These are phyloP conservation scores for Cephalotrichum gorgonifer DNA, from an alignment of 2,329 filamentous ascomycete genomes.

Conservation along the genomic window DNA sequence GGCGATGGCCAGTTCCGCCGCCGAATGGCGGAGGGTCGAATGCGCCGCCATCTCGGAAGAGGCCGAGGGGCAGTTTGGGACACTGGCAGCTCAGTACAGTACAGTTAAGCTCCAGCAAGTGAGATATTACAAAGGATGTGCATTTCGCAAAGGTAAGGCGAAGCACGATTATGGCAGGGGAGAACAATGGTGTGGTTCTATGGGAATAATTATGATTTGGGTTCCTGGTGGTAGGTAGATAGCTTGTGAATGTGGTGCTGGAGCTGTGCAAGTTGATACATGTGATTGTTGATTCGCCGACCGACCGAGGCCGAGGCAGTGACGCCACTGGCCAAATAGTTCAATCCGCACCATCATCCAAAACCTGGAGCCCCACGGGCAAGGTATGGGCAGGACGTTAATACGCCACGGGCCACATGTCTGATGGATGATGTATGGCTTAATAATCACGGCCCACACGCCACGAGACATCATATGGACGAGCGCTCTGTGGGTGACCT, in stretches of 20 bases:
- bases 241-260: not conserved
- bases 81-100: not conserved
- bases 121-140: not conserved
- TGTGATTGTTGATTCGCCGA: slow-evolving; percentile 3
- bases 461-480: too few species aligned
- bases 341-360: not conserved
- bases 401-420: not conserved
- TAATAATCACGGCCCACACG: too few species aligned
- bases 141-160: not conserved
- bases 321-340: not conserved
- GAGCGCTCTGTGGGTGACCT: too few species aligned
- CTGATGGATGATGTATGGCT: too few species aligned
- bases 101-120: not conserved
- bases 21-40: slow-evolving; percentile 65
- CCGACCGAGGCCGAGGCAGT: slow-evolving; percentile 5
- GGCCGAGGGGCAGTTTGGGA: not conserved
- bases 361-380: not conserved
- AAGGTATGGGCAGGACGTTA: not conserved
- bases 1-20: slow-evolving; percentile 56
- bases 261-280: slow-evolving; percentile 1
- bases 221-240: not conserved
- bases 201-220: not conserved
- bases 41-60: slow-evolving; percentile 63
- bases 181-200: not conserved
- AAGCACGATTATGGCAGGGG: not conserved